Base-by-base conservation (phyloP, 768 basidiomycete genomes). In the Podaxis mareebaensis region DNA sequence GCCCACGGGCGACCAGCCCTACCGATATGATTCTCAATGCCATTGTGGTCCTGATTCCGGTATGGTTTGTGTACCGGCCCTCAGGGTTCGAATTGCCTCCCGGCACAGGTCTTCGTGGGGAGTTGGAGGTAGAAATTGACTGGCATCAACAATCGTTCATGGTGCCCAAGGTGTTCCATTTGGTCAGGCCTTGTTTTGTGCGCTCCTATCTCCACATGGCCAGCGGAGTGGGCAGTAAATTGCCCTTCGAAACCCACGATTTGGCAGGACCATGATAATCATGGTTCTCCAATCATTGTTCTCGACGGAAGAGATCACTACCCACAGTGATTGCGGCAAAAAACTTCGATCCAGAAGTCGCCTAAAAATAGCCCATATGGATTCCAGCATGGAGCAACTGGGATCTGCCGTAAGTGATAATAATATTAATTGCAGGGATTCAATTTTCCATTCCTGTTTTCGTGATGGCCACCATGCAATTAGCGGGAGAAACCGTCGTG, bases 201-300 rank as follows among this genome's bases (percentile, higher is more conserved):
- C 48, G 44, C 40, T 60, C 49, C 49, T 60, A 53, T 61, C 60
- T 61, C 52, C 60, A 61, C 52, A 61, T 52, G 52, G 36, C 11
- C 60, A 46, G 15, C 12, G 36, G 33, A 24, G 28, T 20, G 52
- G 20, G 40, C 51, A 53, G 52, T 22, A 53, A 39, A 48, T 33
- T 53, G 38, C 40, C 44, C 36, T 17, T 38, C 61, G 55, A 63
- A 68, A 68, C 69, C 69, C 69, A 70, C 69, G 69, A 66, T 70
- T 53, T 56, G 53, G 59, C 59, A 70, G 69, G 69, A 66, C 58
- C 42, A 49, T 58, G 57, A 57, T 53, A 49, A 60, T 44, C 42
- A 38, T 51, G 36, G 53, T 22, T 58, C 40, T n/a, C 33, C 48
- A 46, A 62, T 61, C 60, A 65, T 46, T 57, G 55, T 53, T 56